A percentile compares a stretch with the other conserved stretches of the same genome.
phyloP scores from a whole-genome alignment of 139 green algal species.

The Deuterostichococcus epilithicus region DNA sequence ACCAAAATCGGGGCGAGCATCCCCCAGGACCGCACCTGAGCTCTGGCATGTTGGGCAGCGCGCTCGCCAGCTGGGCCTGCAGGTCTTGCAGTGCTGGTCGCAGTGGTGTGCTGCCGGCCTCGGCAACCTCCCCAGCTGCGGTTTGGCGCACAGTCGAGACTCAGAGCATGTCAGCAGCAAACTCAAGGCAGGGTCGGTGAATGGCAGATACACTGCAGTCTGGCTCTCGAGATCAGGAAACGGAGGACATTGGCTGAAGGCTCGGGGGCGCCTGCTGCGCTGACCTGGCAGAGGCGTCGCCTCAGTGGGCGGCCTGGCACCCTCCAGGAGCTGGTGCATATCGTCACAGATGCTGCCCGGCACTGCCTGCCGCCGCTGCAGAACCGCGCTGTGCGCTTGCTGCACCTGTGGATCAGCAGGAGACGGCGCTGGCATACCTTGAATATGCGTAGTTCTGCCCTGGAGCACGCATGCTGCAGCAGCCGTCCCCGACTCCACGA shows the following conservation, averaged over 20 bases:
- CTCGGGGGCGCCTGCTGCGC: too few species aligned
- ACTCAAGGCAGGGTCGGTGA: too few species aligned
- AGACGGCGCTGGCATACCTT: too few species aligned
- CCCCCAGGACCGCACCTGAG: neutral
- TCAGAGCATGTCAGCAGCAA: neutral
- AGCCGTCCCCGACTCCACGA: too few species aligned
- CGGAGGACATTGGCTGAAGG: too few species aligned
- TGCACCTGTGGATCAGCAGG: neutral
- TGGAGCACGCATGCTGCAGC: too few species aligned
- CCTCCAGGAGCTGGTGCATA: neutral
- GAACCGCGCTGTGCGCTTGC: neutral
- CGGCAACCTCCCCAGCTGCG: neutral
- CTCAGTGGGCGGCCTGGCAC: too few species aligned
- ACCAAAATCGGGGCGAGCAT: neutral
- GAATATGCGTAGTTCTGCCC: too few species aligned
- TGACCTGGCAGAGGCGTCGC: neutral
- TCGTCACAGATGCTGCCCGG: neutral
- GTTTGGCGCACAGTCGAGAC: neutral
- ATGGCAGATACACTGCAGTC: too few species aligned
- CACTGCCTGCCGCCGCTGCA: neutral
- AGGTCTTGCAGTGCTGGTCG: neutral
- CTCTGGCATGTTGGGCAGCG: neutral
- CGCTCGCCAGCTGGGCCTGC: neutral
- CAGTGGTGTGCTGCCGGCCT: neutral
- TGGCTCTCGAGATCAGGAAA: too few species aligned